Base-by-base conservation (phyloP, 345 rosid genomes). In the Eucalyptus tenuipes region DNA sequence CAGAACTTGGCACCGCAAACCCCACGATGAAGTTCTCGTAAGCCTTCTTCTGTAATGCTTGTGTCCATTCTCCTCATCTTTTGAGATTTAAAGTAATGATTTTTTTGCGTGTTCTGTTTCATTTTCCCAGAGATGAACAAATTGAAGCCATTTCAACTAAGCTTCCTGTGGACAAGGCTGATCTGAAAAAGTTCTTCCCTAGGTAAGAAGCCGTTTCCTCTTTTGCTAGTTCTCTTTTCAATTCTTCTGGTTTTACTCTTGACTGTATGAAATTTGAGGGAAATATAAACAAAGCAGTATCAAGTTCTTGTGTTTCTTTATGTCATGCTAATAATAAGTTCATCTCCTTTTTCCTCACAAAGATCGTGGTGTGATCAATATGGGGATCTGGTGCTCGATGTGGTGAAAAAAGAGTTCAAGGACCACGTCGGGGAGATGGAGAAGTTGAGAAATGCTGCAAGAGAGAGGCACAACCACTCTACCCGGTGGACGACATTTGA, bases 121-220 rank as follows among this genome's bases (percentile, higher is more conserved):
- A 10, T 40, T 91, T 86, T 47, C 44, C 71, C 89, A 96, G 98
- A 89, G 90, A 92, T 90, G 97, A 96, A 27, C 95, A 95, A 90
- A 94, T 96, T 68, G 98, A 96, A 92, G 98, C 94, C 53, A 95
- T 96, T 87, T 96, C 98, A 88, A 95, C 98, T 85, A 96, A 91
- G 89, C 97, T 95, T 87, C 97, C 98, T 1, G 96, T 94, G 64
- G 98, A 96, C 87, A 96, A 94, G 90, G 91, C 92, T 84, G 96
- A 94, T 40, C 94, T 95, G 89, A 93, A 93, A 88, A 94, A 91
- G 87, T 95, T 96, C 92, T 94, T 95, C 64, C 97, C 98, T 91
- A 96, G 92, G 98, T 96, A 88, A 93, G 95, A 82, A 27, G 44
- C 29, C 17, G 4, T 13, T 53, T 57, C 44, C 9, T 85, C 80